Base-by-base conservation (phyloP, 2,329 filamentous ascomycete genomes). In the Trichothecium sympodiale region DNA sequence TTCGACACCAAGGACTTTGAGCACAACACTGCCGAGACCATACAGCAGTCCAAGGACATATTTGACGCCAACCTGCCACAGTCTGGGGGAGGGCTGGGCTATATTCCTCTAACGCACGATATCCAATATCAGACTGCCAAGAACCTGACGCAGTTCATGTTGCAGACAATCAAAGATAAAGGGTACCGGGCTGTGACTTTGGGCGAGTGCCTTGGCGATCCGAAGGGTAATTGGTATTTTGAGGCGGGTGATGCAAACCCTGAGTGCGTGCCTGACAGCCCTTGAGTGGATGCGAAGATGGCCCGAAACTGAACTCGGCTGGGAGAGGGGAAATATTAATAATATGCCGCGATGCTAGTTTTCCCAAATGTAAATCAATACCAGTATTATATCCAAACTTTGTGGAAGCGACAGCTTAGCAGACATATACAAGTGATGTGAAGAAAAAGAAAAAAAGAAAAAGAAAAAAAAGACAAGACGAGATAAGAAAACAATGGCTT, bases 1-100 rank as follows among this genome's bases (percentile, higher is more conserved):
- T 52, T 77, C 10, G 74, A 79, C 48, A 78, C 74, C 13, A 69
- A 75, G 42, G 74, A 78, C 52, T 77, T 72, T 47, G 57, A 70
- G 45, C 65, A 74, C 44, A 60, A 65, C 38, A 56, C 55, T 8
- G 60, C 69, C 2, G 53, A 64, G 29, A 60, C 64, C 41, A 74
- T 76, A 43, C 55, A 62, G 39, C 49, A 56, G 18, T 64, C 62
- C 37, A 62, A 71, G 42, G 46, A 54, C 9, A 49, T 48, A 7
- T 62, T 54, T 39, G 49, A 50, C n/a, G 36, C 49, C 4, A 51
- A 49, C 12, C 47, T 61, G 20, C 20, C 20, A 10, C 20, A 6
- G 20, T 25, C 48, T 16, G 31, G 54, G 2, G 36, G 35, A 0
- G 40, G 33, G 6, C 51, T 54, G 26, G 20, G 20, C 20, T 74